These are phyloP conservation scores for Neoconidiobolus thromboides DNA, from an alignment of 371 early-diverging fungal species.

Conservation along the genomic window DNA sequence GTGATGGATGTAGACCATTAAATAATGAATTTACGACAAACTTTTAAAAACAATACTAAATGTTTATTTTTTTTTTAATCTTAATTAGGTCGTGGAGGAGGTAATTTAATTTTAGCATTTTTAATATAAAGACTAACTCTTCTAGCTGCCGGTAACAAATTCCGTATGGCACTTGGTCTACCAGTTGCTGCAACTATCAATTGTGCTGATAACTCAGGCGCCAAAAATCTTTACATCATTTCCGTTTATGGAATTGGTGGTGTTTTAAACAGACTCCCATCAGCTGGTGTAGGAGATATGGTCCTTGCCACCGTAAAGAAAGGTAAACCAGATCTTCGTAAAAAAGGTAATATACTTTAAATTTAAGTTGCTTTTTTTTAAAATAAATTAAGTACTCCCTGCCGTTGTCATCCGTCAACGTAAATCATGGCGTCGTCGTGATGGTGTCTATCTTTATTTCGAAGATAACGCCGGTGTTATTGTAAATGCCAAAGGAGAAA, in stretches of 20 bases:
- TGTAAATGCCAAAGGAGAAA: constrained; percentile 99
- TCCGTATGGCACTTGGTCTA: constrained; percentile 98
- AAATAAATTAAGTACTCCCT: constrained; percentile 60
- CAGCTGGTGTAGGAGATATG: constrained; percentile 99
- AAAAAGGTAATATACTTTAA: constrained; percentile 61
- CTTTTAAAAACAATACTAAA: neutral
- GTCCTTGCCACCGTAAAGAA: constrained; percentile 99
- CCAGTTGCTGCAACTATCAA: constrained; percentile 99
- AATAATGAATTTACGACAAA: neutral
- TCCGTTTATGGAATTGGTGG: constrained; percentile 95
- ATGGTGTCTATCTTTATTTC: constrained; percentile 98
- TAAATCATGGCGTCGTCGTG: constrained; percentile 98
- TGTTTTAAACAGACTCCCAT: constrained; percentile 96
- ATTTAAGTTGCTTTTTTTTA: neutral
- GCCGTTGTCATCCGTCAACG: constrained; percentile 99
- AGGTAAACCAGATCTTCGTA: constrained; percentile 99
- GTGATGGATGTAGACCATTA: too few relatives aligned
- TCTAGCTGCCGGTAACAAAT: constrained; percentile 76
- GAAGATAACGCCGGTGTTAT: constrained; percentile 97
- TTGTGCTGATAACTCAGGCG: constrained; percentile 99
- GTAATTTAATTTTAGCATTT: constrained; percentile 6
- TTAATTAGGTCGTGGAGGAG: constrained; percentile 12
- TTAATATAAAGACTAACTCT: neutral
- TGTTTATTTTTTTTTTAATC: neutral
- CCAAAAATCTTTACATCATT: constrained; percentile 99